Percentiles rank a stretch among this genome's conserved stretches.
phyloP scores from a whole-genome alignment of 306 rosid genomes.

The Vicia faba region DNA sequence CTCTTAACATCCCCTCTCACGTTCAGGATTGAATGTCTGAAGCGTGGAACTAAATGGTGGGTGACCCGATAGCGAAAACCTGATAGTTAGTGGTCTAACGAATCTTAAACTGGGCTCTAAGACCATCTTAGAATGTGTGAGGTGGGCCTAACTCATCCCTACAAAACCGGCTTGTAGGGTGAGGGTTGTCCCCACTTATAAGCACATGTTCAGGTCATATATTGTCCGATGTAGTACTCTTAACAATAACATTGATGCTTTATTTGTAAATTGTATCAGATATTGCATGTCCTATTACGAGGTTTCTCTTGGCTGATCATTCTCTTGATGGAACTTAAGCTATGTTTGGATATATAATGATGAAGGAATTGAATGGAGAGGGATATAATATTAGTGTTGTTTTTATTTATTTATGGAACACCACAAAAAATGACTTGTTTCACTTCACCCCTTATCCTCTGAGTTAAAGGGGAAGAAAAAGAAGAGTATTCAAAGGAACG shows the following conservation, averaged over 20 bases:
- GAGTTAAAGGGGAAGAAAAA: constrained; percentile 1
- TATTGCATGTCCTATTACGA: background rate
- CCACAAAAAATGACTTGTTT: background rate
- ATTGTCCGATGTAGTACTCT: no score
- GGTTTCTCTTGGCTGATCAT: constrained; percentile 23
- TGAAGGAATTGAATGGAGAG: constrained; percentile 13
- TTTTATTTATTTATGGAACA: constrained; percentile 1
- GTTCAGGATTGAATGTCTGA: no score
- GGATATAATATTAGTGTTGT: constrained; percentile 10
- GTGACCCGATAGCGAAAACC: no score
- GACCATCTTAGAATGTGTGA: no score
- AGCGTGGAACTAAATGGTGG: no score
- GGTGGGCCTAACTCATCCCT: no score
- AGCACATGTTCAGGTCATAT: no score
- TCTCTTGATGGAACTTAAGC: constrained; percentile 31
- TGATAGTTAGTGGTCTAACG: no score
- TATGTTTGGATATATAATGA: constrained; percentile 17
- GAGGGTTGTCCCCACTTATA: no score
- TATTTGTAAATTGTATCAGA: constrained; percentile 3
- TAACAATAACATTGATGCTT: background rate
- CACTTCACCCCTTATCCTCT: background rate
- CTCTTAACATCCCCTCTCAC: no score
- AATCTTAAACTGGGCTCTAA: no score
- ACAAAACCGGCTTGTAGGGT: no score
- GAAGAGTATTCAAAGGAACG: constrained; percentile 2